phyloP scores from a whole-genome alignment of 257 asterid genomes.

The Nicotiana attenuata region DNA sequence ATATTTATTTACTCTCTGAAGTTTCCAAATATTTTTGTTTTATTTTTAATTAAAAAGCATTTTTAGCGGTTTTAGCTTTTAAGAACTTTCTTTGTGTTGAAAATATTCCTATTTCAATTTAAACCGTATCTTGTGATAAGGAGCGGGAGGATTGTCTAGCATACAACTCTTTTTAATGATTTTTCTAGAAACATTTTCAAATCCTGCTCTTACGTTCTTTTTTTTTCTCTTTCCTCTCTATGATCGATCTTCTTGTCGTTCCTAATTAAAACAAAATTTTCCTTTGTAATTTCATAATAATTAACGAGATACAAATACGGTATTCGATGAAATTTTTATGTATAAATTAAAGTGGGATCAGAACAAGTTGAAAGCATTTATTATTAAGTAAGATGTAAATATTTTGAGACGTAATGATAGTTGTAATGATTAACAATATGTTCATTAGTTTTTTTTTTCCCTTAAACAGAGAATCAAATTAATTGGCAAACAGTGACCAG shows the following conservation, averaged over 20 bases:
- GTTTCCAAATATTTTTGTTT: too few species aligned
- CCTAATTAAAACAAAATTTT: neutral
- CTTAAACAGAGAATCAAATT: too few species aligned
- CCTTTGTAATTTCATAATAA: neutral
- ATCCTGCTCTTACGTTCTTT: too few species aligned
- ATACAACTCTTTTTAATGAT: neutral
- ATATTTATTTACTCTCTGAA: neutral
- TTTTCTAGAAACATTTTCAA: too few species aligned
- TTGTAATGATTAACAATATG: too few species aligned
- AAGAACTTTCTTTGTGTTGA: neutral
- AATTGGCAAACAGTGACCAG: too few species aligned
- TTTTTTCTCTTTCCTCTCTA: neutral
- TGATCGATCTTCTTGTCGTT: neutral
- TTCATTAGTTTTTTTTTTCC: too few species aligned
- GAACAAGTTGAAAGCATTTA: neutral
- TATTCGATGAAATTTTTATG: too few species aligned
- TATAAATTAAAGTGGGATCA: neutral
- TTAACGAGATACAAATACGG: neutral
- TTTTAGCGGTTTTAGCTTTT: neutral
- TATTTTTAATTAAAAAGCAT: too few species aligned
- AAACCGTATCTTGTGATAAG: neutral
- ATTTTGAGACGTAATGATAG: neutral
- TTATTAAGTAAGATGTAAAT: neutral
- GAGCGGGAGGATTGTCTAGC: neutral
- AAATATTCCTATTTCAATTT: neutral